phyloP scores from a whole-genome alignment of 176 grass and related monocot species.

The Guadua angustifolia region DNA sequence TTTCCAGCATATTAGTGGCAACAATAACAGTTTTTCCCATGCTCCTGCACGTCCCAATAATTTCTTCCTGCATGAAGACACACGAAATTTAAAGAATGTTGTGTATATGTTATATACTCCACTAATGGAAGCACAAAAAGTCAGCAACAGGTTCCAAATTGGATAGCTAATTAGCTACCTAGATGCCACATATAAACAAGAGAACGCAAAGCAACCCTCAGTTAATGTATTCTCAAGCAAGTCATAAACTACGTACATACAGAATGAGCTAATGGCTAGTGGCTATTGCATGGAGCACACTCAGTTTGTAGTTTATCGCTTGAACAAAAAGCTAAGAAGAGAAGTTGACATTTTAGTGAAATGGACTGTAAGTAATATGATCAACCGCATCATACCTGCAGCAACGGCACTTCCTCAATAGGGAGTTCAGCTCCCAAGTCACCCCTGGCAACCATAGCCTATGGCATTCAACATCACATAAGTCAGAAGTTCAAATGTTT shows the following conservation, averaged over 20 bases:
- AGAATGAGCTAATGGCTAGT: neutral
- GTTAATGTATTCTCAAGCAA: conserved; percentile 15
- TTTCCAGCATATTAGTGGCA: conserved; percentile 99
- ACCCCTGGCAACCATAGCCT: conserved; percentile 99
- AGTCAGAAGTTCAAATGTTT: neutral
- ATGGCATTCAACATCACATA: conserved; percentile 33
- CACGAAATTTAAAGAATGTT: conserved; percentile 29
- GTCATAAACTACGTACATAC: neutral
- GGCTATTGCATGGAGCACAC: conserved; percentile 6
- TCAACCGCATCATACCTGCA: conserved; percentile 70
- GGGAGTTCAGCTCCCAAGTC: conserved; percentile 98
- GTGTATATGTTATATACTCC: neutral
- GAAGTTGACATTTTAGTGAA: conserved; percentile 9
- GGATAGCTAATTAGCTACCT: conserved; percentile 16
- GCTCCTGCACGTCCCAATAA: conserved; percentile 95
- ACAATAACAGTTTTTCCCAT: conserved; percentile 99
- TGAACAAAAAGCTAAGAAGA: conserved; percentile 26
- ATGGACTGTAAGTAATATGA: conserved; percentile 12
- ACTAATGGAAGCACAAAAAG: conserved; percentile 23
- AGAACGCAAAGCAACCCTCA: neutral
- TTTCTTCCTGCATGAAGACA: conserved; percentile 78
- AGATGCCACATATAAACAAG: conserved; percentile 1
- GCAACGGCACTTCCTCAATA: conserved; percentile 90
- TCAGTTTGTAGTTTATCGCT: neutral
- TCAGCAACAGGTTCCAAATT: conserved; percentile 15